Evolutionary conservation across 2,329 filamentous ascomycete genomes (phyloP).

Genomic region (Geosmithia flava): DNA sequence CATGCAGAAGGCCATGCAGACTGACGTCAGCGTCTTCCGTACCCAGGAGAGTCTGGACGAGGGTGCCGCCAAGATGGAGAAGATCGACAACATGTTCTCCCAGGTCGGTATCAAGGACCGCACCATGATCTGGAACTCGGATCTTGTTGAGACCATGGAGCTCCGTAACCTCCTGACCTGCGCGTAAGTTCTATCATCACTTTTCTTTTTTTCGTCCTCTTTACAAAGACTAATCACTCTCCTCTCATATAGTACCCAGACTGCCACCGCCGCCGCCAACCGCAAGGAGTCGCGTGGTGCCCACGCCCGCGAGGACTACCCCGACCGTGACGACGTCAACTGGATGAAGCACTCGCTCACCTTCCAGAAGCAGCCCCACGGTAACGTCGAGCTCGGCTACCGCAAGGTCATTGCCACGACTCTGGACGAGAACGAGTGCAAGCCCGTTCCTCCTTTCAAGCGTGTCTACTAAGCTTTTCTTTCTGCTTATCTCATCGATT

Average conservation of each 20-base stretch:
- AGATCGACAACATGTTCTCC: conserved; percentile 68
- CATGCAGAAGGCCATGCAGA: conserved; percentile 99
- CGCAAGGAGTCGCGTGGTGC: conserved; percentile 96
- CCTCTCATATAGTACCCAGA: conserved; percentile 55
- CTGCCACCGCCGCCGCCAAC: conserved; percentile 78
- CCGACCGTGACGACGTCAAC: conserved; percentile 85
- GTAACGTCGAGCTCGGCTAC: conserved; percentile 77
- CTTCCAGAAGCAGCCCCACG: conserved; percentile 89
- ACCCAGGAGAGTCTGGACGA: conserved; percentile 89
- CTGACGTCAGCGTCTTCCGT: conserved; percentile 92
- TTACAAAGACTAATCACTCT: neutral
- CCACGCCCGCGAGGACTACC: conserved; percentile 92
- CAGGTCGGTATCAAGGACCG: conserved; percentile 94
- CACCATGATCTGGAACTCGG: conserved; percentile 99
- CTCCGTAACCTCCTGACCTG: conserved; percentile 91
- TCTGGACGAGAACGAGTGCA: conserved; percentile 91
- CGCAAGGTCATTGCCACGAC: conserved; percentile 71
- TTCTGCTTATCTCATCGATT: no score
- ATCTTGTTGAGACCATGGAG: conserved; percentile 92
- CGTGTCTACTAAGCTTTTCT: conserved; percentile 57
- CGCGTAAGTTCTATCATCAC: conserved; percentile 54
- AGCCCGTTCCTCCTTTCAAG: conserved; percentile 93
- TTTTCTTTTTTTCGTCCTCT: neutral
- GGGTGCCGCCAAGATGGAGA: conserved; percentile 76
- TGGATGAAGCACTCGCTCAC: conserved; percentile 99